A percentile compares a stretch with the other conserved stretches of the same genome.
Evolutionary conservation across 1,284 basidiomycete species (phyloP).

Genomic region (Coniferiporia sulphurascens): DNA sequence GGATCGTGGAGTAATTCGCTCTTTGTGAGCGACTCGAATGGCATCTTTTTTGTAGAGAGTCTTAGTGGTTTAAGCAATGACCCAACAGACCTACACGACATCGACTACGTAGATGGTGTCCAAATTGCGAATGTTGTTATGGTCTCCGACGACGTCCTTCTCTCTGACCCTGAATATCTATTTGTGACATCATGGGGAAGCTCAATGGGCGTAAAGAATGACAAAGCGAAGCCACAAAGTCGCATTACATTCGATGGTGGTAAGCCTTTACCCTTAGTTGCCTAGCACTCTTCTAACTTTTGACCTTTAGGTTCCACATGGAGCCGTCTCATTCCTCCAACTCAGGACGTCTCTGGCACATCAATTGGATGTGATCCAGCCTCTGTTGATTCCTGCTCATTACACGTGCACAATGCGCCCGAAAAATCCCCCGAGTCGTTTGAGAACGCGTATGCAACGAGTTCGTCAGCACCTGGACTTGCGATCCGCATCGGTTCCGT

Average conservation of each 20-base stretch:
- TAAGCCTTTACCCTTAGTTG: not conserved
- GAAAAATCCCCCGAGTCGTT: conserved; percentile 49
- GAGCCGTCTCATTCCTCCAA: conserved; percentile 53
- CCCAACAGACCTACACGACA: not conserved
- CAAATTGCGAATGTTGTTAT: conserved; percentile 84
- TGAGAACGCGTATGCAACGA: conserved; percentile 90
- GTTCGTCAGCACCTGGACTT: conserved; percentile 88
- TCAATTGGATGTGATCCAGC: conserved; percentile 56
- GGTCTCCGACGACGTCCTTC: conserved; percentile 77
- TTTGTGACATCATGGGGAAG: no score
- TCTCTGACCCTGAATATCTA: no score
- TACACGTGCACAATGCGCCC: conserved; percentile 91
- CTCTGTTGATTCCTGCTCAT: conserved; percentile 61
- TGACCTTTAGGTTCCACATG: not conserved
- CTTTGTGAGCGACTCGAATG: conserved; percentile 91
- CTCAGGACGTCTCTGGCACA: conserved; percentile 54
- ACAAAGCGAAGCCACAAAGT: conserved; percentile 62
- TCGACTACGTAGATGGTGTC: conserved; percentile 75
- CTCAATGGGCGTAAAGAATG: conserved; percentile 16
- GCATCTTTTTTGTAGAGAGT: conserved; percentile 89
- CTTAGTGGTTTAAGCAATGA: conserved; percentile 47
- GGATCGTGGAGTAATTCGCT: conserved; percentile 82
- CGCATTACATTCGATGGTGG: conserved; percentile 92
- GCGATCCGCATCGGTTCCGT: conserved; percentile 93
- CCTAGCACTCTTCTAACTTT: not conserved